Evolutionary conservation across 768 basidiomycete genomes (phyloP).

Genomic region (Peribolospora baueri): DNA sequence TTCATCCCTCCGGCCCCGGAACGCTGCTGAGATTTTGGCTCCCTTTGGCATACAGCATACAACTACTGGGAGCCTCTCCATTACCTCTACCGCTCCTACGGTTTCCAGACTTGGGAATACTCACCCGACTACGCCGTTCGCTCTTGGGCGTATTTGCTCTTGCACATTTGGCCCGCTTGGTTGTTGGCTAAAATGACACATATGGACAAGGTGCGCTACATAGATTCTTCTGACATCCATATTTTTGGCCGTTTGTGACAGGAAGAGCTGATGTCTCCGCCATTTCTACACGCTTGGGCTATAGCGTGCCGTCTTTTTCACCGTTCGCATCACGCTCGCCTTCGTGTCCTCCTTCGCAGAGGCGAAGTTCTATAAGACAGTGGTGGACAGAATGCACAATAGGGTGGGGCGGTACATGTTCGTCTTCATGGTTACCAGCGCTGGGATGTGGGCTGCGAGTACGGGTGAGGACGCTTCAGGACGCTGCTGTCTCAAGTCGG

Average conservation of each 20-base stretch:
- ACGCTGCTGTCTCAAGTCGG: not conserved
- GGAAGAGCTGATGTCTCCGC: constrained; percentile 4
- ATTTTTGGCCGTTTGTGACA: not conserved
- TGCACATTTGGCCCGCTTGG: constrained; percentile 48
- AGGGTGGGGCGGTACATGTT: constrained; percentile 81
- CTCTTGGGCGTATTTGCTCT: constrained; percentile 75
- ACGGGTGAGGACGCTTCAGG: constrained; percentile 30
- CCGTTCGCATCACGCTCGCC: constrained; percentile 54
- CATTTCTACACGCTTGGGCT: not conserved
- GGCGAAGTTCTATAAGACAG: constrained; percentile 53
- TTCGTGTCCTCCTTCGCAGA: constrained; percentile 51
- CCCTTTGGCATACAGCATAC: constrained; percentile 39
- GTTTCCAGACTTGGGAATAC: constrained; percentile 96
- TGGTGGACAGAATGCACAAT: constrained; percentile 60
- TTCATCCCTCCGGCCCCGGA: not conserved
- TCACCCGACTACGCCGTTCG: constrained; percentile 75
- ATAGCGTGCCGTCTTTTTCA: constrained; percentile 72
- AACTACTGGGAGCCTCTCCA: constrained; percentile 99
- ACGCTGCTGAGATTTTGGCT: not conserved
- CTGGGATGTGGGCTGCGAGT: constrained; percentile 88
- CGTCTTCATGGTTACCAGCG: constrained; percentile 57
- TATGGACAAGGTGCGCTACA: constrained; percentile 41
- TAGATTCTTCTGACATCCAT: not conserved
- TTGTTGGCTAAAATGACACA: constrained; percentile 29
- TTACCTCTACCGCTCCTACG: constrained; percentile 58